phyloP scores from a whole-genome alignment of 2,329 filamentous ascomycete species.

The Calonectria pseudoturangicola region DNA sequence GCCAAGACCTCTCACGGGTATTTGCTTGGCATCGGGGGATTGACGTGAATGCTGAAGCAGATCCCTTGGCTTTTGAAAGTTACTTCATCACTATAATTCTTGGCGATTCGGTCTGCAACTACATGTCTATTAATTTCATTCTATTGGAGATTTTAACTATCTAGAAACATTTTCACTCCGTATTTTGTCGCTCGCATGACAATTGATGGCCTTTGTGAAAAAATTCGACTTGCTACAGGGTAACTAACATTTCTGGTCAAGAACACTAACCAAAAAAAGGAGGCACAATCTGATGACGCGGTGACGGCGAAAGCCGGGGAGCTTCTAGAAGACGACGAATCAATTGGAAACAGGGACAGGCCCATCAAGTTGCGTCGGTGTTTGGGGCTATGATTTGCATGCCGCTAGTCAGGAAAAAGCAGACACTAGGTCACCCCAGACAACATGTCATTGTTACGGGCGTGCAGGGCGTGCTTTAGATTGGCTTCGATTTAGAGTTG shows the following conservation, averaged over 20 bases:
- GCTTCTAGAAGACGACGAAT: constrained; percentile 21
- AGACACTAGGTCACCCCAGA: constrained; percentile 9
- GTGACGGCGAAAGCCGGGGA: constrained; percentile 29
- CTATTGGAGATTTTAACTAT: no score
- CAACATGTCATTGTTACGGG: neutral
- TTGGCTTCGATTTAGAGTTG: constrained; percentile 22
- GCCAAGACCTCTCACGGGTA: neutral
- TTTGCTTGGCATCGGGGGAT: constrained; percentile 15
- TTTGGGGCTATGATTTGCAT: constrained; percentile 18
- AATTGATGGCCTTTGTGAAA: neutral
- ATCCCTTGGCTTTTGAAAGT: constrained; percentile 1
- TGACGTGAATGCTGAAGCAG: neutral
- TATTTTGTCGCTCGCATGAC: neutral
- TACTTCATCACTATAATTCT: constrained; percentile 9
- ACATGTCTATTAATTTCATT: neutral
- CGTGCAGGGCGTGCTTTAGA: constrained; percentile 22
- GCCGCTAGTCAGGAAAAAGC: constrained; percentile 17
- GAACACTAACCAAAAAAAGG: neutral
- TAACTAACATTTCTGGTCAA: neutral
- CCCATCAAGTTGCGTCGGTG: neutral
- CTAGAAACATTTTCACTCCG: no score
- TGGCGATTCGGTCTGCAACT: neutral
- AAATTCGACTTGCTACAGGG: neutral
- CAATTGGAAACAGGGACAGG: constrained; percentile 25
- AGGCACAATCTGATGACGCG: neutral